Evolutionary conservation across 139 green algal genomes (phyloP), one percentile per base, ranked within the genome.

Genomic region (Deuterostichococcus epilithicus): DNA sequence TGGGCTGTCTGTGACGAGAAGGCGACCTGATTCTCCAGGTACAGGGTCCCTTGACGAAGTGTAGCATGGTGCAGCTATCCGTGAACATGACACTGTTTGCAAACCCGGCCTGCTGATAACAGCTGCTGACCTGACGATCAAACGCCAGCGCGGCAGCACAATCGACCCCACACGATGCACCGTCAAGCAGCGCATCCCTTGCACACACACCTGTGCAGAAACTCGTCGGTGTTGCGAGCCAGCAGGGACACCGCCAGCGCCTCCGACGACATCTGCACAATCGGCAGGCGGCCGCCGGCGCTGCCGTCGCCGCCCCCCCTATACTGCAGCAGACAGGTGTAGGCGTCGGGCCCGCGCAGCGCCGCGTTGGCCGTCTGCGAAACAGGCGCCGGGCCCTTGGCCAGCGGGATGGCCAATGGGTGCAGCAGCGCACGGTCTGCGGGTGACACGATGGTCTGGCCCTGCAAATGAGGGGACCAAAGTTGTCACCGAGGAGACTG

Each of bases 361-460:
- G 60, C 60, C 36, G 79, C 68, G 8, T 74, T 73, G 32, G 59
- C 71, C 33, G 28, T 10, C 45, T 72, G 65, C 38, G 32, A 22
- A 20, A 47, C 68, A 47, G 67, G 70, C 58, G 35, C 34, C 63
- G 72, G 60, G 26, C 65, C 35, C 35, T 76, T 75, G 20, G 79
- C 73, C 34, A 96, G 75, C 2, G 91, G 91, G 3, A 96, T 83
- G 15, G 93, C 66, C 34, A 94, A 76, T 13, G 91, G 91, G 79
- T 96, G 91, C 47, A 96, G 77, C 5, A 86, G 84, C 1, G 37
- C 34, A 0, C 90, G 83, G 39, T 95, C 82, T 1, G 79, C 76
- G 0, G 91, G 91, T 0, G 78, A 72, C 25, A 93, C 58, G 2
- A 86, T 52, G 0, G 42, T 58, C 23, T 88, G 82, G 1, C 88